phyloP scores from a whole-genome alignment of 257 asterid species.

The Nicotiana noctiflora region DNA sequence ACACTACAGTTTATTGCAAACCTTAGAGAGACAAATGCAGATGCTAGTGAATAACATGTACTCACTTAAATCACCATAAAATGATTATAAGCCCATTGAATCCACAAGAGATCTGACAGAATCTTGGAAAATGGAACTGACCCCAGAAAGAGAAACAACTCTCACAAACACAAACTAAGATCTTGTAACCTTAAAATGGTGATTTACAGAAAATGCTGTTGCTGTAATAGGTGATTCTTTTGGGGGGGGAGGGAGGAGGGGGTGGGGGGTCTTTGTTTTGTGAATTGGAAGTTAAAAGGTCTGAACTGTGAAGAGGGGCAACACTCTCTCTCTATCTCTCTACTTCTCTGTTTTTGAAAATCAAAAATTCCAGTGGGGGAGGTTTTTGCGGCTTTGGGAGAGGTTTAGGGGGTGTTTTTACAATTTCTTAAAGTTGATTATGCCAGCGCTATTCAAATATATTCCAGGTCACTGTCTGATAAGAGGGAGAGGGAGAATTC shows the following conservation, averaged over 20 bases:
- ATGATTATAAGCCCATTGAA: conserved; percentile 26
- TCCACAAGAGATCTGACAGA: conserved; percentile 30
- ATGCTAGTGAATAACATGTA: background rate
- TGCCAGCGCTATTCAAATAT: conserved; percentile 22
- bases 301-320: background rate
- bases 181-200: background rate
- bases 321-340: background rate
- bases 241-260: background rate
- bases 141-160: background rate
- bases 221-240: background rate
- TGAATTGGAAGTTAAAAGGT: conserved; percentile 1
- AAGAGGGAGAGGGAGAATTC: background rate
- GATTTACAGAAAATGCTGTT: background rate
- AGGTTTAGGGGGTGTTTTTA: background rate
- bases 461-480: conserved; percentile 19
- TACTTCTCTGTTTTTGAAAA: background rate
- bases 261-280: background rate
- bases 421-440: conserved; percentile 4
- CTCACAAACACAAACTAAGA: background rate
- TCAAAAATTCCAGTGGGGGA: background rate
- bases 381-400: background rate
- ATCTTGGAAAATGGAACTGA: conserved; percentile 1
- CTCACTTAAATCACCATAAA: conserved; percentile 20
- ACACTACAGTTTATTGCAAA: background rate
- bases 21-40: conserved; percentile 5